Base-by-base conservation (phyloP, 2,329 filamentous ascomycete species). In the Emericellopsis cladophorae region DNA sequence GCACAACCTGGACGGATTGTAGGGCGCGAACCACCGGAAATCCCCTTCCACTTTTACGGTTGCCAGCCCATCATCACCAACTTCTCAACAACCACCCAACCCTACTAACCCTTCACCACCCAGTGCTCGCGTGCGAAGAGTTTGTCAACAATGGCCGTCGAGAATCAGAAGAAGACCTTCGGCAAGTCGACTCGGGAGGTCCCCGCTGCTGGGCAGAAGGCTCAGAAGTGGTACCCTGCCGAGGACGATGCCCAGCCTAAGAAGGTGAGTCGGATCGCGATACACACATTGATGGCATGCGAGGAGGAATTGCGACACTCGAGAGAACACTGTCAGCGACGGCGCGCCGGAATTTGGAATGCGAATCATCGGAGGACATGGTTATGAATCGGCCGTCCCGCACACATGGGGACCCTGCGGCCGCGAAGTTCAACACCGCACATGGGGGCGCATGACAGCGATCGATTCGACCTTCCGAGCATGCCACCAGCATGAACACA, bases 211-310 rank as follows among this genome's bases (percentile, higher is more conserved):
- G 75, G 76, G 64, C 80, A 95, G 71, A 94, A 93, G 85, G 90
- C 90, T 61, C 81, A 85, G 78, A 96, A 95, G 77, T 98, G 90
- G 87, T 98, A 98, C 76, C 86, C 88, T 68, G 85, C 87, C 65
- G 84, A 93, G 69, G 90, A 95, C 70, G 84, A 90, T 64, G 65
- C 77, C 66, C 73, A 83, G 71, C 78, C 80, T 61, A 94, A 89
- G 81, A 90, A 93, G 85, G 92, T 98, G 79, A 78, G 88, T 84
- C 60, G 22, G 24, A 21, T 29, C 26, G 7, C 12, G 26, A 29
- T 29, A 29, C 26, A 29, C 9, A 29, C 26, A 29, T 9, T 29
- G 26, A 7, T 29, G 26, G 26, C 26, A 29, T 29, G 26, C 26
- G 36, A 38, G 36, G 16, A 38, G n/a, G 22, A 12, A 29, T 9